phyloP scores from a whole-genome alignment of 2,329 filamentous ascomycete species.

The Cladobotryum protrusum region DNA sequence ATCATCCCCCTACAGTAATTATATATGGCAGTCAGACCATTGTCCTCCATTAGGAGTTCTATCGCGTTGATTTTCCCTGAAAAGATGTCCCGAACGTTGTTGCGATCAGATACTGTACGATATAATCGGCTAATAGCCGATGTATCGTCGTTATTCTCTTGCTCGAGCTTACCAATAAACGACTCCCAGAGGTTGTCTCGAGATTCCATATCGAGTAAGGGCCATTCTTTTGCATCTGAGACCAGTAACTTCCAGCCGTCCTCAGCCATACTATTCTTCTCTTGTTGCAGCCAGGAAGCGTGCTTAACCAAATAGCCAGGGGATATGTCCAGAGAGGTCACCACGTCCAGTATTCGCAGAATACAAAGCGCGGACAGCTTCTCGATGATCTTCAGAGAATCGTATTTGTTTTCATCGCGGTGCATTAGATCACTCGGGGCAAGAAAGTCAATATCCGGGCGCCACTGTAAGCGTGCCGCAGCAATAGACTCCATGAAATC shows the following conservation, averaged over 20 bases:
- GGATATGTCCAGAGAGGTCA: not conserved
- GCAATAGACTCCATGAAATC: constrained; percentile 19
- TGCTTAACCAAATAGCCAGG: constrained; percentile 1
- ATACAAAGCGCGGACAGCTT: not conserved
- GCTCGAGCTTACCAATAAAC: too few relatives aligned
- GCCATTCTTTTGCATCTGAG: too few relatives aligned
- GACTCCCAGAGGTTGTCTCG: too few relatives aligned
- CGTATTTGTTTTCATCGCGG: not conserved
- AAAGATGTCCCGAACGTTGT: too few relatives aligned
- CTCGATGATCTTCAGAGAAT: not conserved
- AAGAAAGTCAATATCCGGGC: constrained; percentile 4
- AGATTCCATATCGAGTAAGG: too few relatives aligned
- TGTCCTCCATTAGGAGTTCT: too few relatives aligned
- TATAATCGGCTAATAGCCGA: too few relatives aligned
- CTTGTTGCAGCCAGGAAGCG: constrained; percentile 3
- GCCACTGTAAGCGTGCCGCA: constrained; percentile 1
- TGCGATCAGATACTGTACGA: not conserved
- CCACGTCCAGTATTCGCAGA: not conserved
- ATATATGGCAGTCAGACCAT: too few relatives aligned
- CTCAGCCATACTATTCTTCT: constrained; percentile 1
- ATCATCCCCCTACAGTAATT: too few relatives aligned
- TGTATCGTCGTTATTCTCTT: too few relatives aligned
- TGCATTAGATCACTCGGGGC: not conserved
- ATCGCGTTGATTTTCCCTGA: too few relatives aligned
- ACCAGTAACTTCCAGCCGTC: not conserved